A percentile compares a stretch with the other conserved stretches of the same genome.
Conservation (phyloP, 108 stramenopile genomes). For the Cyclotella sp. region DNA sequence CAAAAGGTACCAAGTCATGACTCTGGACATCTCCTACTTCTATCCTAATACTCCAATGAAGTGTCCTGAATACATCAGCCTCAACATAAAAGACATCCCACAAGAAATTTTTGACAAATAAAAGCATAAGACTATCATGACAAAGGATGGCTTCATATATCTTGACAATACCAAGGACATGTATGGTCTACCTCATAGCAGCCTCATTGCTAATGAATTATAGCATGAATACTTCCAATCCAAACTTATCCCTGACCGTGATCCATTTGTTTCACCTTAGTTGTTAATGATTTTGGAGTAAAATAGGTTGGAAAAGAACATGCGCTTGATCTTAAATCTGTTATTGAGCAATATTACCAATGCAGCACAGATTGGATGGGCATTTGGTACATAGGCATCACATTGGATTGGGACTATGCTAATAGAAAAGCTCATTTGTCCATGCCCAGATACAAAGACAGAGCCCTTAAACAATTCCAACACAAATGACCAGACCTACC, state of each 20-base stretch:
- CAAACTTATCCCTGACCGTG: too few relatives aligned
- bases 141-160: slow-evolving; percentile 8
- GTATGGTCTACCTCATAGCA: too few relatives aligned
- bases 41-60: slow-evolving; percentile 43
- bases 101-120: slow-evolving; percentile 43
- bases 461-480: slow-evolving; percentile 36
- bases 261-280: not conserved
- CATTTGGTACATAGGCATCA: slow-evolving; percentile 49
- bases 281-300: slow-evolving; percentile 6
- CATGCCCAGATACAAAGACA: slow-evolving; percentile 21
- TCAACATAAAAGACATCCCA: slow-evolving; percentile 20
- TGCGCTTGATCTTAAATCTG: slow-evolving; percentile 6
- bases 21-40: slow-evolving; percentile 34
- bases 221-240: too few relatives aligned
- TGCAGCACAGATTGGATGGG: slow-evolving; percentile 34
- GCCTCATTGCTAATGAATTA: too few relatives aligned
- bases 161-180: slow-evolving; percentile 18
- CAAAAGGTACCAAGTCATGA: too few relatives aligned
- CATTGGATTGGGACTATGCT: slow-evolving; percentile 14
- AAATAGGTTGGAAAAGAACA: not conserved
- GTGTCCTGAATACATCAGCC: slow-evolving; percentile 40
- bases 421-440: slow-evolving; percentile 54
- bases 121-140: not conserved
- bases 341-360: slow-evolving; percentile 8
- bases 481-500: slow-evolving; percentile 39